Conservation (phyloP, 2,329 filamentous ascomycete species). For the Westerdykella aurantiaca region DNA sequence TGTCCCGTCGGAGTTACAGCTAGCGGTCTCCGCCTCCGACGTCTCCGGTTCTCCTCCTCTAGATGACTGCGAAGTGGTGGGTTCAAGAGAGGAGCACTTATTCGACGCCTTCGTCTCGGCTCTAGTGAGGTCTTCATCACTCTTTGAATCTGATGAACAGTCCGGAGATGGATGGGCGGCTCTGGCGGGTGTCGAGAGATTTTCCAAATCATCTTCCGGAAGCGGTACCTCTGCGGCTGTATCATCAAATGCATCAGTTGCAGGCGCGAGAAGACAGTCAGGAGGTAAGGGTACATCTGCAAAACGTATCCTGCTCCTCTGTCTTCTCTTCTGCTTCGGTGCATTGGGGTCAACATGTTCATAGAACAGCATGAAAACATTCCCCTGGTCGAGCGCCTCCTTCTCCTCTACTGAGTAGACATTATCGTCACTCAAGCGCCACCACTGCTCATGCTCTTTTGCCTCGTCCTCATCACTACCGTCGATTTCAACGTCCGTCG, state of each 20-base stretch:
- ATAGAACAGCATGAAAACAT: slow-evolving; percentile 97
- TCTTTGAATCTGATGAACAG: no score
- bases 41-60: slow-evolving; percentile 8
- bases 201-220: slow-evolving; percentile 13
- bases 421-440: slow-evolving; percentile 83
- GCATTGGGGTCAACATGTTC: slow-evolving; percentile 47
- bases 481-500: slow-evolving; percentile 2
- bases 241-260: slow-evolving; percentile 2
- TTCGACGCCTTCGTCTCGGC: no score
- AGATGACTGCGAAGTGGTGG: neutral
- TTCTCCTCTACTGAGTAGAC: slow-evolving; percentile 70
- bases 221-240: slow-evolving; percentile 14
- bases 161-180: neutral
- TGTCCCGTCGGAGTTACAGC: slow-evolving; percentile 16
- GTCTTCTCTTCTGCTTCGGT: neutral
- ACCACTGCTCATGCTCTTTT: slow-evolving; percentile 59
- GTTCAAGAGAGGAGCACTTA: neutral
- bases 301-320: neutral
- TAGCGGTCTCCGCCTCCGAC: slow-evolving; percentile 13
- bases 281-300: no score
- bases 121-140: no score
- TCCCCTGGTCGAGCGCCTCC: slow-evolving; percentile 66
- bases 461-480: slow-evolving; percentile 13
- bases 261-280: no score
- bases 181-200: neutral